These are phyloP conservation scores for Penicillium sp. DNA, from an alignment of 2,329 filamentous ascomycete species.

Conservation along the genomic window DNA sequence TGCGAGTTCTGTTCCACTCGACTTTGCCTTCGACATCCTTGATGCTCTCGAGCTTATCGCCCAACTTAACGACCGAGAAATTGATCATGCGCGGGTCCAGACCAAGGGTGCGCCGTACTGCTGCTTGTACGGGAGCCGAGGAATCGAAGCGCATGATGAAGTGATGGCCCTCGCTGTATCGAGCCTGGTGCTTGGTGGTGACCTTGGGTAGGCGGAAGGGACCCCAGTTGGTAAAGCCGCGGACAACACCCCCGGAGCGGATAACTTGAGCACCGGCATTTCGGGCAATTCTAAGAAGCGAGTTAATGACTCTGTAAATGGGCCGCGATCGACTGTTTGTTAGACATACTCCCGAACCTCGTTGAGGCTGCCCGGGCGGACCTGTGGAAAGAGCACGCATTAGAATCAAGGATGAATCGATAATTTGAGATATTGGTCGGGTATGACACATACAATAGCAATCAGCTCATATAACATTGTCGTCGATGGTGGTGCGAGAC, in stretches of 20 bases:
- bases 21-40: constrained; percentile 53
- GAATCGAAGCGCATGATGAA: constrained; percentile 97
- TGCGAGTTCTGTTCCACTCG: constrained; percentile 45
- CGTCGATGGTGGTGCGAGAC: constrained; percentile 20
- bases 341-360: constrained; percentile 87
- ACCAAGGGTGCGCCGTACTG: constrained; percentile 67
- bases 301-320: constrained; percentile 9
- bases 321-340: constrained; percentile 7
- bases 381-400: constrained; percentile 49
- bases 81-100: constrained; percentile 89
- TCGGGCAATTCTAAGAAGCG: constrained; percentile 66
- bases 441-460: constrained; percentile 64
- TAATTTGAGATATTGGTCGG: too few species aligned
- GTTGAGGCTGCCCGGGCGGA: constrained; percentile 79
- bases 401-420: constrained; percentile 6
- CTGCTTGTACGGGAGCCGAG: constrained; percentile 65
- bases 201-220: constrained; percentile 79
- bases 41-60: constrained; percentile 58
- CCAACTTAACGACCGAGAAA: constrained; percentile 79
- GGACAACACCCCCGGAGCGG: constrained; percentile 76
- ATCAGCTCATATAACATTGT: constrained; percentile 96
- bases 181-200: constrained; percentile 71
- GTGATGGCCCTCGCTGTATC: constrained; percentile 83
- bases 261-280: constrained; percentile 80
- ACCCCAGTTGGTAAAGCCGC: constrained; percentile 93